These are phyloP conservation scores for Ophiostoma sp. DNA, from an alignment of 2,329 filamentous ascomycete genomes.

Conservation along the genomic window DNA sequence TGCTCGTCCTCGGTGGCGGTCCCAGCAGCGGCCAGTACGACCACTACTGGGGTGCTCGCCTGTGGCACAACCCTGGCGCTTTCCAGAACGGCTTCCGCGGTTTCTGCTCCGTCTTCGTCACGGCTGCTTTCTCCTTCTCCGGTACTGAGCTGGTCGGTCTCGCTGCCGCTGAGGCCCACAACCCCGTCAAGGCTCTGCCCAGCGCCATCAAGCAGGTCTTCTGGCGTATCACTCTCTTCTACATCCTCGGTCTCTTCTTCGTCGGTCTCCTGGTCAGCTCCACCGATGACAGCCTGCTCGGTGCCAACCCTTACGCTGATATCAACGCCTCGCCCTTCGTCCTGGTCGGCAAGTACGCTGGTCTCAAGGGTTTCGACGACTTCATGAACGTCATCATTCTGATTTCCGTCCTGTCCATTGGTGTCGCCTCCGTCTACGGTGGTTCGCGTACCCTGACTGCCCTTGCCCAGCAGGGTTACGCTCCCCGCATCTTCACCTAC, in stretches of 20 bases:
- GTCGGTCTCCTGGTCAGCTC: conserved; percentile 53
- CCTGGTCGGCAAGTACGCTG: conserved; percentile 56
- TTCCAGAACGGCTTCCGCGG: conserved; percentile 76
- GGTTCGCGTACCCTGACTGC: conserved; percentile 60
- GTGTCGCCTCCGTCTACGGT: conserved; percentile 60
- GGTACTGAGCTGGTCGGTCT: conserved; percentile 75
- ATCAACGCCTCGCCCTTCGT: conserved; percentile 57
- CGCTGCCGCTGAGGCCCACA: conserved; percentile 68
- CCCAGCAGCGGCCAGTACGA: conserved; percentile 49
- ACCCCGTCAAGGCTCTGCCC: conserved; percentile 72
- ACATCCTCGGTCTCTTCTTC: conserved; percentile 54
- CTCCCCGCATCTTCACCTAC: conserved; percentile 57
- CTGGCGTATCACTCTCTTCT: conserved; percentile 59
- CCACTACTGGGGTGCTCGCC: conserved; percentile 52
- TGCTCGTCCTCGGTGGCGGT: conserved; percentile 61
- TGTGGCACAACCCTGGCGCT: conserved; percentile 53
- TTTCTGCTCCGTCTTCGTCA: conserved; percentile 70
- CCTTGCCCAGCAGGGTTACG: conserved; percentile 59
- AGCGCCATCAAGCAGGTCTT: conserved; percentile 80
- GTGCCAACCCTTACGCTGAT: conserved; percentile 48
- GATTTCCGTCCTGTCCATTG: conserved; percentile 59
- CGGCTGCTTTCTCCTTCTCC: conserved; percentile 70
- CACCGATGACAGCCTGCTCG: conserved; percentile 49
- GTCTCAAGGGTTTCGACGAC: conserved; percentile 52
- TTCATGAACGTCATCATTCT: conserved; percentile 63